Base-by-base conservation (phyloP, 257 asterid genomes). In the Prunella vulgaris region DNA sequence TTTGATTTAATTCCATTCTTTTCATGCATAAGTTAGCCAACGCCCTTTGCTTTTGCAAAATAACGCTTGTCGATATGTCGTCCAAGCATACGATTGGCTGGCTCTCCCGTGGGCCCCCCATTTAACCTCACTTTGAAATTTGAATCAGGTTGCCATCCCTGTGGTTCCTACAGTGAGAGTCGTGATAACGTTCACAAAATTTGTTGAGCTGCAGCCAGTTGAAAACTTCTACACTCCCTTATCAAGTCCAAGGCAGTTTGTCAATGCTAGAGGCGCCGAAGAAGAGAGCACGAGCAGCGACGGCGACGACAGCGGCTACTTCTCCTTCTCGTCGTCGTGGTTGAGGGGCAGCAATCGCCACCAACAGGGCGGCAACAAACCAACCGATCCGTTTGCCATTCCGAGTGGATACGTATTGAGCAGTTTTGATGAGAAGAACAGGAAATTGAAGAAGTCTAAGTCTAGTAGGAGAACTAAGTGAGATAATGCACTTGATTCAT, bases 141-240 rank as follows among this genome's bases (percentile, higher is more conserved):
- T 63, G 74, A 20, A 52, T 74, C 90, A 93, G 99, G 88, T 93
- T 58, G 92, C 99, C 7, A 90, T 93, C 66, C 99, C 99, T 6
- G 97, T 90, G 84, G 91, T 93, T 60, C 96, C 99, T 20, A 93
- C 97, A 20, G 99, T 93, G 76, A 81, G 92, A 81, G 96, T 94
- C 70, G 95, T 94, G 27, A 85, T 85, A 25, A 91, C 99, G 0
- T 94, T 94, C 78, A 90, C 99, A 0, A 94, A 94, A 68, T 94
- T 94, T 60, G 86, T 80, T 0, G 95, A 91, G 81, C 79, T 90
- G 6, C 93, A 71, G 70, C 95, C 97, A 4, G 5, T 82, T 14
- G 97, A 94, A 5, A 77, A 78, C 52, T 94, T 90, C 67, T 84
- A 83, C 85, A 94, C 99, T 68, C 99, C 99, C 4, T 60, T 82